Base-by-base conservation (phyloP, 495 filamentous ascomycete species). In the Oidiodendron maius region DNA sequence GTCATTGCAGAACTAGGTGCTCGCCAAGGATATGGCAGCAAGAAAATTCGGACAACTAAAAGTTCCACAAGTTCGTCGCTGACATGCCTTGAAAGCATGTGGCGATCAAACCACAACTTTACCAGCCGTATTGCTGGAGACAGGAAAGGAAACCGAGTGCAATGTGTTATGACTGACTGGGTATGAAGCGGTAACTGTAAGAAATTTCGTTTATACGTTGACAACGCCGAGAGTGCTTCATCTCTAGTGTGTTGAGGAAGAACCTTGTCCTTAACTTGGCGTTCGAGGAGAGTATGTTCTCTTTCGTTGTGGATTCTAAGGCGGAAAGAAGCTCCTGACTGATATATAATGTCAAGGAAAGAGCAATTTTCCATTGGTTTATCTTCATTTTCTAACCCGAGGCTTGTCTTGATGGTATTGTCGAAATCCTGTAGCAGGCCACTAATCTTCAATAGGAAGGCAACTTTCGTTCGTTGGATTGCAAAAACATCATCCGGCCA, bases 401-500 rank as follows among this genome's bases (percentile, higher is more conserved):
- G 60, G 36, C 78, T 77, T 25, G 81, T 80, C 13, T 64, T 61
- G 16, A 75, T 72, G 6, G 67, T 65, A 35, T 78, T 70, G 9
- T 43, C 60, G 38, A 59, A 53, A 22, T 66, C 64, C 50, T 83
- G 71, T 8, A 98, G 64, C 0, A 86, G 75, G 40, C 80, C 81
- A 21, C 80, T 82, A 41, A 97, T 83, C 62, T 86, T 91, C 5
- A 94, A 60, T 1, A 97, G 74, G 60, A 98, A 94, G 0, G 91
- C 94, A 18, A 91, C 75, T 65, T 98, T 98, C 10, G 91, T 91
- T 62, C 87, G 78, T 61, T 97, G 93, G 37, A 98, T 91, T 3
- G 93, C 91, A 9, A 73, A 72, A 6, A 97, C 67, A 57, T 91
- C 85, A 54, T 97, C 90, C 0, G 93, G 94, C 93, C 93, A 98